A percentile compares a stretch with the other conserved stretches of the same genome.
These are phyloP conservation scores for Aspergillus clavatus DNA, from an alignment of 2,329 filamentous ascomycete genomes.

Conservation along the genomic window DNA sequence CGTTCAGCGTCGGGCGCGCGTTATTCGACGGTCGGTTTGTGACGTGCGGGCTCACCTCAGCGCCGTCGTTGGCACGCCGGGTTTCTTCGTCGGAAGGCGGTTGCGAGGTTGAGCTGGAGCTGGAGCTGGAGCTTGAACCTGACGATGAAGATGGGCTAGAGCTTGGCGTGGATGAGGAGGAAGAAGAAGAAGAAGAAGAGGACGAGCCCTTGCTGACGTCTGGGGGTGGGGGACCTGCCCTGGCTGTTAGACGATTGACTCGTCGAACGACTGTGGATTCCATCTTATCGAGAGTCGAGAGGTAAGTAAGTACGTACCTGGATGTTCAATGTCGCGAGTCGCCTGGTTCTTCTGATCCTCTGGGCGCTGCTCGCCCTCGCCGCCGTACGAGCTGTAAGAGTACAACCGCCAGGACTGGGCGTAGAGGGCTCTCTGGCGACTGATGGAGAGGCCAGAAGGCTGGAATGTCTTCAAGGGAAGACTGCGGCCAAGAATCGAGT, in stretches of 20 bases:
- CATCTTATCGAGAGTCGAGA: too few species aligned
- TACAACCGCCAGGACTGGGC: constrained; percentile 9
- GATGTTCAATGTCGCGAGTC: constrained; percentile 22
- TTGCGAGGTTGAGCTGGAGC: not conserved
- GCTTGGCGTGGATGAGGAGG: not conserved
- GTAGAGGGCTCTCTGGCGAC: not conserved
- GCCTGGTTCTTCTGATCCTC: constrained; percentile 8
- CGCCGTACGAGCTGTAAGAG: constrained; percentile 19
- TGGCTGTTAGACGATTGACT: not conserved
- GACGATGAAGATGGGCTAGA: too few species aligned
- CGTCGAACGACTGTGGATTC: too few species aligned
- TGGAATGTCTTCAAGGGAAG: constrained; percentile 2
- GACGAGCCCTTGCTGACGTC: constrained; percentile 10
- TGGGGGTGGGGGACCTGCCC: constrained; percentile 20
- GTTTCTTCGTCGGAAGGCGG: not conserved
- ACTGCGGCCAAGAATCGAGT: not conserved
- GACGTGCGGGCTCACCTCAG: constrained; percentile 5
- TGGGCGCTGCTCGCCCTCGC: constrained; percentile 10
- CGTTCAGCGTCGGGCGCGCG: constrained; percentile 30
- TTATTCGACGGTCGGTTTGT: constrained; percentile 28
- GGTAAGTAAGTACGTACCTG: constrained; percentile 12
- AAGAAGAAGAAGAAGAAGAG: constrained; percentile 2
- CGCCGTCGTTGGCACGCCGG: not conserved
- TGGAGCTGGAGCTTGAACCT: too few species aligned
- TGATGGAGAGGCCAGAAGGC: not conserved